These are phyloP conservation scores for Vigna unguiculata DNA, from an alignment of 306 rosid genomes.

Conservation along the genomic window DNA sequence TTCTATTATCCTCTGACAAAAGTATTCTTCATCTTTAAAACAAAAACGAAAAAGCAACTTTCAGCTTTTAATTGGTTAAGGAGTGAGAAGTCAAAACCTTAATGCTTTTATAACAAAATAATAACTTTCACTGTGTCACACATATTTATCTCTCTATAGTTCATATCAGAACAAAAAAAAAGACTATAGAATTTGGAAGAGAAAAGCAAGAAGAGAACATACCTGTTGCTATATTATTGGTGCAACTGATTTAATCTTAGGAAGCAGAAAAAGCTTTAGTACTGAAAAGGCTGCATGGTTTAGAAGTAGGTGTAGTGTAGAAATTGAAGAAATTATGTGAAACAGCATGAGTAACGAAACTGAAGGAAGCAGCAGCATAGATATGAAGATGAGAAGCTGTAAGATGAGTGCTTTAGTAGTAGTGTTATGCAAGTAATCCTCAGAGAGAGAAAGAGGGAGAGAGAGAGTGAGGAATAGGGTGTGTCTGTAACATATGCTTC, in stretches of 20 bases:
- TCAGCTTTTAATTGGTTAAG: conserved; percentile 46
- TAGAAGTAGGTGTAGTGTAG: conserved; percentile 26
- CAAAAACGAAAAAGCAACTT: conserved; percentile 39
- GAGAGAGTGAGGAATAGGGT: conserved; percentile 26
- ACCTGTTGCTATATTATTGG: conserved; percentile 43
- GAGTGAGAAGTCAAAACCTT: conserved; percentile 47
- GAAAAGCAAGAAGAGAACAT: conserved; percentile 41
- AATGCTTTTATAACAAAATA: conserved; percentile 47
- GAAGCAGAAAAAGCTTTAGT: conserved; percentile 42
- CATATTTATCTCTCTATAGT: background rate
- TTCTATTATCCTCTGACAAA: conserved; percentile 45
- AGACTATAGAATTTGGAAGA: conserved; percentile 6
- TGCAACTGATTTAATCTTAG: conserved; percentile 30
- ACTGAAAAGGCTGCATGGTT: conserved; percentile 39
- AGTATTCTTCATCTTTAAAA: conserved; percentile 55
- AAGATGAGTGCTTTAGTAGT: conserved; percentile 26
- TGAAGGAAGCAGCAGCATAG: conserved; percentile 40
- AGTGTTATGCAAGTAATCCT: conserved; percentile 60
- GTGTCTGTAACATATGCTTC: conserved; percentile 41
- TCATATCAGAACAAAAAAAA: conserved; percentile 15
- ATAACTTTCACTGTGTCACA: conserved; percentile 14
- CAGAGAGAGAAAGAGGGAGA: conserved; percentile 41
- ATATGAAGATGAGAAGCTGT: conserved; percentile 46
- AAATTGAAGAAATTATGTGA: conserved; percentile 48
- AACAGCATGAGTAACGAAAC: conserved; percentile 41